phyloP scores from a whole-genome alignment of 306 rosid species.

The Cicer bijugum region DNA sequence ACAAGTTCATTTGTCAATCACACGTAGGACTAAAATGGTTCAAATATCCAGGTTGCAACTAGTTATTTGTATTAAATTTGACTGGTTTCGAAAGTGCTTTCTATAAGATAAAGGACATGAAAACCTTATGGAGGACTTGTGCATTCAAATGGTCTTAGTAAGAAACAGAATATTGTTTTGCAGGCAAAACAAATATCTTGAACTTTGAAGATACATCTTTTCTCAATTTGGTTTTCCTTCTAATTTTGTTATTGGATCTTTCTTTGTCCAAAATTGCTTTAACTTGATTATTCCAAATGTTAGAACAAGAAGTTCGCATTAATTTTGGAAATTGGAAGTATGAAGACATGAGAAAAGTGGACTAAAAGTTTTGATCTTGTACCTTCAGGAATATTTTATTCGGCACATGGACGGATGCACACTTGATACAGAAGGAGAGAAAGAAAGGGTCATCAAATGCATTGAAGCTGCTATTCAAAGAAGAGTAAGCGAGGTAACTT shows the following conservation, averaged over 20 bases:
- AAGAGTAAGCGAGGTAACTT: constrained; percentile 82
- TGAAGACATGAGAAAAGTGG: background rate
- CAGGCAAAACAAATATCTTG: constrained; percentile 10
- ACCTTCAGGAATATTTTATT: constrained; percentile 71
- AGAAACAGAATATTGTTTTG: constrained; percentile 7
- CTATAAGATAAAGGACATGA: background rate
- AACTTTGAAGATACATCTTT: constrained; percentile 4
- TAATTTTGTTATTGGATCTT: background rate
- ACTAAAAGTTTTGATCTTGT: constrained; percentile 33
- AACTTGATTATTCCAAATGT: constrained; percentile 10
- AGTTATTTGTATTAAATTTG: too few species aligned
- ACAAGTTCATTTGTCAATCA: background rate
- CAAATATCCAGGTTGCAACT: background rate
- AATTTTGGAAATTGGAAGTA: constrained; percentile 11
- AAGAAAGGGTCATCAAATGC: constrained; percentile 85
- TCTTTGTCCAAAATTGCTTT: constrained; percentile 10
- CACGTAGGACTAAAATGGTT: background rate
- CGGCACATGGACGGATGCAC: constrained; percentile 93
- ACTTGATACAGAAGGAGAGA: constrained; percentile 84
- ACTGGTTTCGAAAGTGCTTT: too few species aligned
- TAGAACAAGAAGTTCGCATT: constrained; percentile 17
- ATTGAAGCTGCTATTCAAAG: constrained; percentile 89
- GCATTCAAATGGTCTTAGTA: constrained; percentile 8
- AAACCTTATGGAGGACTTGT: constrained; percentile 5
- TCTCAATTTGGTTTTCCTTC: constrained; percentile 17